Base-by-base conservation (phyloP, 2,329 filamentous ascomycete genomes). In the Coniella vitis region DNA sequence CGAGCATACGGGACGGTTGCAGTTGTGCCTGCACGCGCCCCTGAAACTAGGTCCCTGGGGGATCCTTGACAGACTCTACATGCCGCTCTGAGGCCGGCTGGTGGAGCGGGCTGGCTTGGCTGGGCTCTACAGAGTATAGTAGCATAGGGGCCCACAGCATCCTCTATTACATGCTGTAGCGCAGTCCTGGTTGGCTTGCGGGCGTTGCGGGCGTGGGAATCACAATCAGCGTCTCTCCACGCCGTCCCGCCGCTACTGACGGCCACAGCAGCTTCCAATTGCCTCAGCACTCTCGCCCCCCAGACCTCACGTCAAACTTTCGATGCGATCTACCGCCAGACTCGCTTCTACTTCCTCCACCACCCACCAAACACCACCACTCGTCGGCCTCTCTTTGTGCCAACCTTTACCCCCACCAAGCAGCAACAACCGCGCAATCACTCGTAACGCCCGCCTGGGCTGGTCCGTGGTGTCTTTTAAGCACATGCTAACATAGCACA, bases 231-330 rank as follows among this genome's bases (percentile, higher is more conserved):
- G 22, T 34, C 25, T 34, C 40, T 29, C 29, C 40, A 31, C 20
- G 21, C 38, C 21, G 38, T 25, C 38, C 12, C 21, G 16, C 12
- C 38, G 38, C 38, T 31, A 41, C 16, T 31, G 38, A 41, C 38
- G 38, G n/a, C 25, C 25, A 29, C 25, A 29, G 25, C 25, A 29
- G 25, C 25, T 29, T 29, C 5, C 25, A 5, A 5, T 10, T 29
- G 25, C 40, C 41, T 40, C 40, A 38, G 47, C 41, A 45, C 29
- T 40, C 34, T 43, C 35, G 25, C 9, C 31, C 43, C 21, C 39
- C 25, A 43, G 41, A 43, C 39, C 22, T 43, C 21, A 45, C 43
- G n/a, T 45, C 47, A 48, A 39, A 44, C 47, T 48, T 48, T 47
- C 21, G 45, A 42, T 47, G 45, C 38, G 38, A 41, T 47, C 38